Evolutionary conservation across 2,329 filamentous ascomycete species (phyloP).

Genomic region (Cytospora piceae): DNA sequence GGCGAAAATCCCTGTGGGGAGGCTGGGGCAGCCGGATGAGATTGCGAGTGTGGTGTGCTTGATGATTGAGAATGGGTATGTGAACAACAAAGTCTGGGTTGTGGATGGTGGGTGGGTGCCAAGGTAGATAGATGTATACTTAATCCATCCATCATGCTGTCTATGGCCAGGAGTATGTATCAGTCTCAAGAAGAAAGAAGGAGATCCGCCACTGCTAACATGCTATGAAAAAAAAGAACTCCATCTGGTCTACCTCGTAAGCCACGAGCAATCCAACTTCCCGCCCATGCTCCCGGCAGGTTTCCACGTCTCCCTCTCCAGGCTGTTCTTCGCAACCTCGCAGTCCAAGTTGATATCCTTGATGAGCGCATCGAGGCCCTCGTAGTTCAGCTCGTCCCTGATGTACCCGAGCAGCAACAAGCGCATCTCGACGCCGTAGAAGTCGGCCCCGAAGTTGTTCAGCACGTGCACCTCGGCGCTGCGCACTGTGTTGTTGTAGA

Average conservation of each 20-base stretch:
- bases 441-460: constrained; percentile 75
- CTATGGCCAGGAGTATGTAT: neutral
- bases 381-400: constrained; percentile 86
- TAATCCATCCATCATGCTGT: neutral
- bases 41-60: constrained; percentile 19
- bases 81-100: constrained; percentile 26
- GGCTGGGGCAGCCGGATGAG: constrained; percentile 22
- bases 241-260: constrained; percentile 26
- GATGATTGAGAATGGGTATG: constrained; percentile 25
- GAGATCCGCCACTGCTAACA: neutral
- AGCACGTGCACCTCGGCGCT: constrained; percentile 91
- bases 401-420: constrained; percentile 86
- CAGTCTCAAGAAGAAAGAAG: neutral
- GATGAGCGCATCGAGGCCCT: constrained; percentile 78
- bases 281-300: constrained; percentile 42
- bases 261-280: constrained; percentile 27
- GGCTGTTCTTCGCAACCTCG: constrained; percentile 74
- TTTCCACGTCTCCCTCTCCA: constrained; percentile 67
- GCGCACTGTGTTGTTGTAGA: constrained; percentile 88
- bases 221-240: neutral
- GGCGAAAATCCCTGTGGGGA: constrained; percentile 13
- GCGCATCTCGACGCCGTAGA: constrained; percentile 82
- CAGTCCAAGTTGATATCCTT: constrained; percentile 90
- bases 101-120: constrained; percentile 25
- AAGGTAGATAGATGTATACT: neutral